phyloP scores from a whole-genome alignment of 1,284 basidiomycete species.

The Ustilago lituana region DNA sequence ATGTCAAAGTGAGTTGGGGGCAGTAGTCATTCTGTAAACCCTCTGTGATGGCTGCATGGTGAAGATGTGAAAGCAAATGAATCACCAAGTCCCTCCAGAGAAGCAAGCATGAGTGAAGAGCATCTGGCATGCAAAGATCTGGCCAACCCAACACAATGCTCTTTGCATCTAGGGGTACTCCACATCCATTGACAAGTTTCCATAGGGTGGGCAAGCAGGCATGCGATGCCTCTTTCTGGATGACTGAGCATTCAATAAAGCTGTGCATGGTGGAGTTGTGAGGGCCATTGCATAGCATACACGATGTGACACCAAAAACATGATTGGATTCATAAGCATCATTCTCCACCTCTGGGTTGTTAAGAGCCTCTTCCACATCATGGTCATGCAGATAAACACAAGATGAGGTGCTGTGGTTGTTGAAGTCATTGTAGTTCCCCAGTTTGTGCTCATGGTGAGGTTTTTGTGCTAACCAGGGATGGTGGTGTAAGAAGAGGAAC shows the following conservation, averaged over 20 bases:
- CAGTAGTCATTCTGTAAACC: neutral
- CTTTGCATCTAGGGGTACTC: neutral
- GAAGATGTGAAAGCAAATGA: neutral
- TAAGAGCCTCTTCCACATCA: neutral
- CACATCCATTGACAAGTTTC: neutral
- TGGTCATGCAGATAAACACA: too few species aligned
- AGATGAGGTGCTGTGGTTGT: too few species aligned
- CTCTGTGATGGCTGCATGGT: neutral
- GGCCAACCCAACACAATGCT: neutral
- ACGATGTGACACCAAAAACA: neutral
- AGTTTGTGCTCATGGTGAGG: too few species aligned
- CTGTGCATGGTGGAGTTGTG: too few species aligned
- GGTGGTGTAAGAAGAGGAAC: too few species aligned
- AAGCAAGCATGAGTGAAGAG: neutral
- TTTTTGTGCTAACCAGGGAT: too few species aligned
- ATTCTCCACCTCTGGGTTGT: neutral
- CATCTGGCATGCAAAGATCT: constrained; percentile 1
- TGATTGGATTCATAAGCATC: neutral
- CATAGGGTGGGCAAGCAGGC: too few species aligned
- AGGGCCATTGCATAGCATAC: too few species aligned
- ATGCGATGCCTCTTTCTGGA: too few species aligned
- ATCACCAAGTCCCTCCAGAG: neutral
- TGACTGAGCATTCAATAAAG: too few species aligned
- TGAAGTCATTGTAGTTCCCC: too few species aligned
- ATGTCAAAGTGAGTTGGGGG: neutral